A percentile compares a stretch with the other conserved stretches of the same genome.
phyloP scores from a whole-genome alignment of 139 green algal genomes.

The Coelastrella sp. region DNA sequence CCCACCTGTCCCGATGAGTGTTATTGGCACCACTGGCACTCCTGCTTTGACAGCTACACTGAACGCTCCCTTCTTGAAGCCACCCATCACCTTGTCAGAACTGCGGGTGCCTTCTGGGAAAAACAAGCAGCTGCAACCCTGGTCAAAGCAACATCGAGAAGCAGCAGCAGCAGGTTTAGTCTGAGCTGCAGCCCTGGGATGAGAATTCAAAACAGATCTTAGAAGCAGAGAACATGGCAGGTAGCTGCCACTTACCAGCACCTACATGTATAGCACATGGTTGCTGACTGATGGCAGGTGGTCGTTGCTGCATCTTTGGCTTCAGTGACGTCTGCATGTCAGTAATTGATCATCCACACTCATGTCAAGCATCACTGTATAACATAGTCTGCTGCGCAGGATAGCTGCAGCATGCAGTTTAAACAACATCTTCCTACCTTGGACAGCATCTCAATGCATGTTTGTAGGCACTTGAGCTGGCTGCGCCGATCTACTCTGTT shows the following conservation, averaged over 20 bases:
- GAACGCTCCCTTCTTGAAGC: conserved; percentile 98
- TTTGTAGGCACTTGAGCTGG: conserved; percentile 91
- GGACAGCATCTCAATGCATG: conserved; percentile 85
- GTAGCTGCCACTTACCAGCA: too few relatives aligned
- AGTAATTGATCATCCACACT: too few relatives aligned
- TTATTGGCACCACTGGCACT: conserved; percentile 91
- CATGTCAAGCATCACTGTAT: too few relatives aligned
- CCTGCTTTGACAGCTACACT: conserved; percentile 91
- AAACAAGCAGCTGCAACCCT: conserved; percentile 85
- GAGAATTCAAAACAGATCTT: too few relatives aligned
- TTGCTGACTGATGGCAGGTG: too few relatives aligned
- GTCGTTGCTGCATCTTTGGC: too few relatives aligned
- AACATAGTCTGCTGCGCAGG: neutral
- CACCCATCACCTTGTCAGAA: conserved; percentile 64
- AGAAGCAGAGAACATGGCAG: too few relatives aligned
- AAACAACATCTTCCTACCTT: neutral
- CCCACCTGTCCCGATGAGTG: conserved; percentile 84
- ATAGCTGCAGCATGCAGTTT: neutral
- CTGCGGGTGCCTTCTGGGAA: conserved; percentile 92
- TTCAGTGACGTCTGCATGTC: too few relatives aligned
- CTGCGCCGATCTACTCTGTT: conserved; percentile 90
- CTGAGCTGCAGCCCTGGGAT: neutral
- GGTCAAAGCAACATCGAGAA: too few relatives aligned
- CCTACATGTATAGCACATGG: too few relatives aligned
- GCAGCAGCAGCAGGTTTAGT: neutral